Evolutionary conservation across 805 yeast genomes (phyloP), one percentile per base, ranked within the genome.

Genomic region (Ogataea corticis): DNA sequence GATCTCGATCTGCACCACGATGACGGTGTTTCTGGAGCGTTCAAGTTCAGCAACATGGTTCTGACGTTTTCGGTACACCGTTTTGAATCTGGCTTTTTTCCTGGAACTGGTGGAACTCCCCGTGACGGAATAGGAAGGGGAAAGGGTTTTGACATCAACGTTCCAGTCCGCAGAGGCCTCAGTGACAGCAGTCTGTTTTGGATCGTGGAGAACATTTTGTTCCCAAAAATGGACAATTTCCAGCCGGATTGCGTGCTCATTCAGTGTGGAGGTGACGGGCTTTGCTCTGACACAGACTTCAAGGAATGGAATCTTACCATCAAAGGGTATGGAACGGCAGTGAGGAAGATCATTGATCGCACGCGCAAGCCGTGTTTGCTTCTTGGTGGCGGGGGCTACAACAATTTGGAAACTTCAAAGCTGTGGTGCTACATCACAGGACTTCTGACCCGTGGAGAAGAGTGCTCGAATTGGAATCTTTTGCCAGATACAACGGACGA

Each of bases 1-100:
- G 95, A 86, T 61, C 62, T 86, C 6, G 95, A 86, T 61, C 61
- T 86, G 7, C 95, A 86, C 59, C 91, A 85, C 62, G 91, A 92
- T 0, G 91, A 86, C 61, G 95, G 90, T 0, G 92, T 86, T 5
- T 83, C 83, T 41, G 66, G 69, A 2, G 88, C 89, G 0, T 85
- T 83, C 63, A 65, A 70, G 49, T 71, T 66, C 48, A 76, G 85
- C 1, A 68, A 71, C 32, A 75, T 73, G 27, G 85, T 86, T 0
- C 61, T 76, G 41, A 82, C 87, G 0, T 67, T 83, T 16, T 83
- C 90, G 0, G 48, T 85, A 2, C 95, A 86, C 62, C 58, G 86
- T 25, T 70, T 63, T 50, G 92, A 82, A 44, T 44, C 72, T 2
- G 90, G 89, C 0, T 86, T 86, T 57, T 86, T 75, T 52, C 94